These are phyloP conservation scores for Somion occarium DNA, from an alignment of 1,284 basidiomycete species.

Conservation along the genomic window DNA sequence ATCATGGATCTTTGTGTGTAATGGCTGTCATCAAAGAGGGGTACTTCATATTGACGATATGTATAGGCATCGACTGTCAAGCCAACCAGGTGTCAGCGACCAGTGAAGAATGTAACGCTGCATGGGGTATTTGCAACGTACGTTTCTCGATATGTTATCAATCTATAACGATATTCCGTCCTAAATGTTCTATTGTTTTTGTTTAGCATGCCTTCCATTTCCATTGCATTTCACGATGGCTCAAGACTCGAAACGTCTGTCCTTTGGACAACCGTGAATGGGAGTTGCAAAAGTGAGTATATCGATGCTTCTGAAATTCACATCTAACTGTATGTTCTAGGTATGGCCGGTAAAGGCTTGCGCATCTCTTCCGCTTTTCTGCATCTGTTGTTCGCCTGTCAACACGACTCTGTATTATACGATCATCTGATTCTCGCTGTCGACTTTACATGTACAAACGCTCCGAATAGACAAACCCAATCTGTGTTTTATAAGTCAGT, in stretches of 20 bases:
- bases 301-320: background rate
- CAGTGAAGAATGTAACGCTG: conserved; percentile 96
- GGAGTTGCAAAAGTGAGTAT: conserved; percentile 86
- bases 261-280: conserved; percentile 96
- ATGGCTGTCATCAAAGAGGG: background rate
- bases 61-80: conserved; percentile 96
- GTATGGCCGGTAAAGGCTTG: conserved; percentile 20
- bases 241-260: conserved; percentile 99
- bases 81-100: conserved; percentile 97
- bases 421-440: too few species aligned
- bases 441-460: too few species aligned
- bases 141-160: too few species aligned
- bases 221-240: conserved; percentile 99
- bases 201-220: conserved; percentile 98
- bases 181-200: too few species aligned
- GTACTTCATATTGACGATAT: conserved; percentile 6
- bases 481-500: too few species aligned
- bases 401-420: conserved; percentile 1
- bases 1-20: conserved; percentile 96
- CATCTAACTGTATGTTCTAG: conserved; percentile 7
- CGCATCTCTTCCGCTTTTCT: background rate
- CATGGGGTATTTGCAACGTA: conserved; percentile 99
- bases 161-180: too few species aligned
- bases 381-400: too few species aligned
- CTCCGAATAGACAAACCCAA: too few species aligned